Conservation (phyloP, 495 filamentous ascomycete species). For the Astrocystis sublimbata region DNA sequence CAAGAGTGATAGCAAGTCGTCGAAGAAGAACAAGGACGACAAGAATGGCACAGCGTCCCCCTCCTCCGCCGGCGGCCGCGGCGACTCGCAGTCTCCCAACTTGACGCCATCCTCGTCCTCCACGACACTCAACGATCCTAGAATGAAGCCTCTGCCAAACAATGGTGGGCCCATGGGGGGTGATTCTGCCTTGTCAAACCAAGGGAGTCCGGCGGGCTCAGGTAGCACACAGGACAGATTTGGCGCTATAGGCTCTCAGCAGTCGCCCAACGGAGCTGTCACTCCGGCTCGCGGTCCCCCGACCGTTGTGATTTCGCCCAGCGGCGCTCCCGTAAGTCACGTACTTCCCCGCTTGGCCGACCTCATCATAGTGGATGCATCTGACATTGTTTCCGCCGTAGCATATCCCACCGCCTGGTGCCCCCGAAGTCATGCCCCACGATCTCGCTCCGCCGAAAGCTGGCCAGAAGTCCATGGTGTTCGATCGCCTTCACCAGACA, state of each 20-base stretch:
- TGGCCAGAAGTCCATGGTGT: slow-evolving; percentile 82
- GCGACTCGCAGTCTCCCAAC: slow-evolving; percentile 59
- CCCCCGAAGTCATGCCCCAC: slow-evolving; percentile 96
- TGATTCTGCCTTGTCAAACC: slow-evolving; percentile 49
- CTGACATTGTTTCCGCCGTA: slow-evolving; percentile 35
- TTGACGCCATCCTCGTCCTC: slow-evolving; percentile 81
- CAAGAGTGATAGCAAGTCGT: slow-evolving; percentile 88
- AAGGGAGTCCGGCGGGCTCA: slow-evolving; percentile 31
- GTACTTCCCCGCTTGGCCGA: background rate
- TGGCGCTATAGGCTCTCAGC: slow-evolving; percentile 28
- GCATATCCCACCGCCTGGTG: slow-evolving; percentile 92
- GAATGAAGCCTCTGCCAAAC: slow-evolving; percentile 75
- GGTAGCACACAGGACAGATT: slow-evolving; percentile 47
- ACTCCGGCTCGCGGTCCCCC: slow-evolving; percentile 77
- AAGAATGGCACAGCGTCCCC: slow-evolving; percentile 78
- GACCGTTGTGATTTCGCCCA: slow-evolving; percentile 94
- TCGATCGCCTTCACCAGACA: slow-evolving; percentile 86
- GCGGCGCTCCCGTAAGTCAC: slow-evolving; percentile 86
- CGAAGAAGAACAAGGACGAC: slow-evolving; percentile 88
- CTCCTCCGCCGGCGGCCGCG: slow-evolving; percentile 57
- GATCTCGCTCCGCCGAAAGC: slow-evolving; percentile 92
- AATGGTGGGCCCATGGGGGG: slow-evolving; percentile 61
- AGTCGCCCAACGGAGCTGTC: slow-evolving; percentile 59
- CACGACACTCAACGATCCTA: slow-evolving; percentile 78
- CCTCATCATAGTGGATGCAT: background rate